Base-by-base conservation (phyloP, 305 asterid genomes). In the Fraxinus ornus region DNA sequence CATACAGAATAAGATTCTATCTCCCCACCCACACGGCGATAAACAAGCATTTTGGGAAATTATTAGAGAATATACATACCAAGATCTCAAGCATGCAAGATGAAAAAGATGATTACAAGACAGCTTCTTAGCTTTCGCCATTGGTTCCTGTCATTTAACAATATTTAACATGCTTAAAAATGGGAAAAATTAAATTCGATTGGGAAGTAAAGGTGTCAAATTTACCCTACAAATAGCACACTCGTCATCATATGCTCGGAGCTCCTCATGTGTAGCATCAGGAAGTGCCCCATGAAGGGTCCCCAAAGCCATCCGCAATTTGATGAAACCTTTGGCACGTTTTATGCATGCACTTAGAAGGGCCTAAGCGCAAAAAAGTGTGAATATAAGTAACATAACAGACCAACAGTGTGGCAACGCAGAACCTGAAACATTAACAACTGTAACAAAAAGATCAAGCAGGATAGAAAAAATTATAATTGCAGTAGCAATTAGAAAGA, bases 191-290 rank as follows among this genome's bases (percentile, higher is more conserved):
- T 60, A 57, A 21, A 57, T 76, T 41, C 77, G 76, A 76, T 30
- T 15, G 33, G 49, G 57, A 35, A 57, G 68, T 52, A 8, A 66
- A 75, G 47, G 47, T 2, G 85, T 39, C 6, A 76, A n/a, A 66
- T 79, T 87, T 94, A 94, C 98, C 95, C 98, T 88, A 83, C 98
- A 94, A 84, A 94, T 92, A 78, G 98, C 98, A 86, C 98, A 94
- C 84, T 94, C 98, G 82, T 94, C 98, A 83, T 94, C 94, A 80
- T 91, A 94, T 79, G 89, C 90, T 78, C 81, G 92, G 62, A 94
- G 93, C 89, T 94, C 98, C 66, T 89, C 94, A 24, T 82, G 68
- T 79, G 97, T 88, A 77, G 98, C 98, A 84, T 94, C 93, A 73
- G 98, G 97, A 84, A 94, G 98, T 37, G 97, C 97, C 82, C 91